Percentiles rank a stretch among this genome's conserved stretches.
phyloP scores from a whole-genome alignment of 495 filamentous ascomycete genomes.

The Annulohypoxylon bovei region DNA sequence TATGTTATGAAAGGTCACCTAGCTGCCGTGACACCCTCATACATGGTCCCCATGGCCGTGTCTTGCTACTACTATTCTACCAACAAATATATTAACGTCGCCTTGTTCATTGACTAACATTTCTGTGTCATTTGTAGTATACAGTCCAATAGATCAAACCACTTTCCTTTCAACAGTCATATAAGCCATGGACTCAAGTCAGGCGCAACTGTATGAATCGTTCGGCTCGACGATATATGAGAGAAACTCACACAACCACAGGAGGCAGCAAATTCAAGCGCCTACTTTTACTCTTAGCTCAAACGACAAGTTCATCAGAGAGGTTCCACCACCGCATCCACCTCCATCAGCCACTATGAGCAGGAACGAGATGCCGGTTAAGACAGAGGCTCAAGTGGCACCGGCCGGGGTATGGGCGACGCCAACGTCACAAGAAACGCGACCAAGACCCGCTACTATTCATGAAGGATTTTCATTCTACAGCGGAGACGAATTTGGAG shows the following conservation, averaged over 20 bases:
- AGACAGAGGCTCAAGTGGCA: conserved; percentile 51
- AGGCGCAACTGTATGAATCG: conserved; percentile 54
- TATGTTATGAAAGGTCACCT: conserved; percentile 50
- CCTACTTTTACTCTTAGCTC: conserved; percentile 53
- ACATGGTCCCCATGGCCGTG: conserved; percentile 42
- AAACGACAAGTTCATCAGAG: conserved; percentile 52
- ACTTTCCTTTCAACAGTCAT: conserved; percentile 40
- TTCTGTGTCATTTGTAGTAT: conserved; percentile 29
- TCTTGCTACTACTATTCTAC: conserved; percentile 32
- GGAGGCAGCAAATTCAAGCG: conserved; percentile 56
- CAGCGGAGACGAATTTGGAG: conserved; percentile 60
- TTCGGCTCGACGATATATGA: conserved; percentile 17
- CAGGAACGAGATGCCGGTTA: conserved; percentile 50
- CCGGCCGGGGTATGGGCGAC: conserved; percentile 58
- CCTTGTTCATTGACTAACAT: conserved; percentile 31
- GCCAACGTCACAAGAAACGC: conserved; percentile 53
- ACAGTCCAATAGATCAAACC: conserved; percentile 51
- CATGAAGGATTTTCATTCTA: conserved; percentile 69
- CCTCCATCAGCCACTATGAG: conserved; percentile 53
- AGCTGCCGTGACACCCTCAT: conserved; percentile 41
- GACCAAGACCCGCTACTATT: conserved; percentile 64
- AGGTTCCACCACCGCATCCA: conserved; percentile 50
- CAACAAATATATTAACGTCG: conserved; percentile 13
- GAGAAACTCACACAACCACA: conserved; percentile 48
- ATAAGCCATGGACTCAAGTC: conserved; percentile 54